phyloP scores from a whole-genome alignment of 1,284 basidiomycete genomes.

The Wallemia mellicola region DNA sequence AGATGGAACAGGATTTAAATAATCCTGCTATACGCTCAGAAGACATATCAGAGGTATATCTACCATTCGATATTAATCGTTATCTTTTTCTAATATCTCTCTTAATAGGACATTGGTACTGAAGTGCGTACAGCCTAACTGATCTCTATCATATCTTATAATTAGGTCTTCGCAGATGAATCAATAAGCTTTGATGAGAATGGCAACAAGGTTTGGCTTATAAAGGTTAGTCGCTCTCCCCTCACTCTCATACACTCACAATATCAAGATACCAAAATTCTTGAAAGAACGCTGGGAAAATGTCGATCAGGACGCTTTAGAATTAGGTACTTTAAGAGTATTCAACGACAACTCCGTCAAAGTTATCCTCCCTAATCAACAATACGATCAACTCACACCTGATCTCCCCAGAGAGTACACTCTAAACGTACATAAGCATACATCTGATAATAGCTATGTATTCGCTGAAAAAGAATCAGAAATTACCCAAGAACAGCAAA shows the following conservation, averaged over 20 bases:
- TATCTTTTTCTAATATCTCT: background rate
- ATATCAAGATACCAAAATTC: conserved; percentile 21
- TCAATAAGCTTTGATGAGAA: background rate
- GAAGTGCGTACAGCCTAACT: background rate
- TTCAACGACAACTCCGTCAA: conserved; percentile 15
- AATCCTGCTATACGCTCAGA: background rate
- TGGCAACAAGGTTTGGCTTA: background rate
- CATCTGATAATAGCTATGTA: background rate
- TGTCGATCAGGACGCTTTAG: conserved; percentile 17
- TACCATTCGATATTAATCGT: background rate
- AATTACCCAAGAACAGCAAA: conserved; percentile 5
- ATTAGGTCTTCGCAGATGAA: background rate
- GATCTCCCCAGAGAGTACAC: conserved; percentile 8
- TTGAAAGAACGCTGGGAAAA: conserved; percentile 20
- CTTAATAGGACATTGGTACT: background rate
- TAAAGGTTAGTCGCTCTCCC: background rate
- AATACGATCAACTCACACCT: conserved; percentile 5
- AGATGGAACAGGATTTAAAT: background rate
- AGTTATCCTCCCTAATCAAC: background rate
- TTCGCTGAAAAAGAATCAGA: conserved; percentile 5
- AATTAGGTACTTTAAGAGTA: conserved; percentile 20
- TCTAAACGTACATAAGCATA: conserved; percentile 4
- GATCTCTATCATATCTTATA: background rate
- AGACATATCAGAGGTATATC: background rate
- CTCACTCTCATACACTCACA: background rate